Base-by-base conservation (phyloP, 2,329 filamentous ascomycete species). In the Sarocladium kiliense region DNA sequence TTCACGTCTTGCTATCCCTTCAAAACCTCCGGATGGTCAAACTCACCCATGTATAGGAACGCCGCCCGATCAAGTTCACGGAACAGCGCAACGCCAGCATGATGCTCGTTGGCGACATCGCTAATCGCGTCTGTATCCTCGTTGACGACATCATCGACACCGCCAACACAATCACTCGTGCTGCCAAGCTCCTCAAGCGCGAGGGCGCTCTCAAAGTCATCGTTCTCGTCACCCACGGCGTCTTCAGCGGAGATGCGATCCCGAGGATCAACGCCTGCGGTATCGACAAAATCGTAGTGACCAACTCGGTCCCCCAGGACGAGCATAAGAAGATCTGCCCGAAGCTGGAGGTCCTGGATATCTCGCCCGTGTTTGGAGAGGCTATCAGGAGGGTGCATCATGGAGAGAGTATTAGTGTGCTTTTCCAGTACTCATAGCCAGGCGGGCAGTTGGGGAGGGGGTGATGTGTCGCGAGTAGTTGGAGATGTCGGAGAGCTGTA, bases 131-230 rank as follows among this genome's bases (percentile, higher is more conserved):
- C 54, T 89, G 91, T 62, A 96, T 99, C 64, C 78, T 99, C 58
- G 85, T 99, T 60, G 94, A 99, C 70, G 94, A 99, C 70, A 78
- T 99, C 64, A 89, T 89, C 19, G 94, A 99, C 70, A 99, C 94
- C 1, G 94, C 76, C 55, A 97, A 97, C 74, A 99, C 94, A 36
- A 96, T 97, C 64, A 97, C 93, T 0, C 85, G 94, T 58, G 94
- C 94, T 9, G 94, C 94, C 27, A 97, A 97, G 76, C 80, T 97
- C n/a, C 77, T 97, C 61, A 97, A 97, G 77, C 93, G 91, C 65
- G 91, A 97, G 73, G 92, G 93, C 42, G 94, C 94, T n/a, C 88
- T 86, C 34, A 85, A 85, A 61, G 91, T 97, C 45, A 96, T 92
- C 68, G 94, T 94, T 6, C 80, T 99, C 54, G 82, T 99, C 62